phyloP scores from a whole-genome alignment of 306 rosid genomes.

The Citrullus mucosospermus region DNA sequence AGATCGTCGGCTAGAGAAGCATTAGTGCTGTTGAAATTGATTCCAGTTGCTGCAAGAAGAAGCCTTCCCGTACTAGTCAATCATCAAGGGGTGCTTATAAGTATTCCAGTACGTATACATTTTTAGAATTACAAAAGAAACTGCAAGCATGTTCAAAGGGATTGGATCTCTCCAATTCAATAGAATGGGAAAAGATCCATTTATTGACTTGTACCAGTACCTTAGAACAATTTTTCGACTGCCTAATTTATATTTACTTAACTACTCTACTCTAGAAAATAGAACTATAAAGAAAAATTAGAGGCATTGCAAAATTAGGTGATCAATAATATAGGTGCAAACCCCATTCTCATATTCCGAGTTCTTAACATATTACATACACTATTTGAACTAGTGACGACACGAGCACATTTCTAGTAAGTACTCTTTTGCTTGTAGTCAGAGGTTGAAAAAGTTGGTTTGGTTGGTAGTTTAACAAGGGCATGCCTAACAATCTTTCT shows the following conservation, averaged over 20 bases:
- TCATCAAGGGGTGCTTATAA: conserved; percentile 41
- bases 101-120: conserved; percentile 61
- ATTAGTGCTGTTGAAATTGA: conserved; percentile 34
- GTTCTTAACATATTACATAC: background rate
- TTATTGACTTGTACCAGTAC: background rate
- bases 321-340: background rate
- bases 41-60: conserved; percentile 84
- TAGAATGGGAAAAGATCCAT: background rate
- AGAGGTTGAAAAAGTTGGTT: no score
- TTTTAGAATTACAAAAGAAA: background rate
- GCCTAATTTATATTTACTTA: background rate
- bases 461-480: background rate
- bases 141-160: background rate
- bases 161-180: background rate
- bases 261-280: background rate
- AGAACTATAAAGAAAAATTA: background rate
- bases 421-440: no score
- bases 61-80: conserved; percentile 64
- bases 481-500: background rate
- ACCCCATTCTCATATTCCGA: background rate
- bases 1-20: conserved; percentile 55
- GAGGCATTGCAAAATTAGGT: background rate
- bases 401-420: no score
- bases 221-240: background rate
- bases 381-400: no score